These are phyloP conservation scores for Pugionium dolabratum DNA, from an alignment of 345 rosid genomes.

Conservation along the genomic window DNA sequence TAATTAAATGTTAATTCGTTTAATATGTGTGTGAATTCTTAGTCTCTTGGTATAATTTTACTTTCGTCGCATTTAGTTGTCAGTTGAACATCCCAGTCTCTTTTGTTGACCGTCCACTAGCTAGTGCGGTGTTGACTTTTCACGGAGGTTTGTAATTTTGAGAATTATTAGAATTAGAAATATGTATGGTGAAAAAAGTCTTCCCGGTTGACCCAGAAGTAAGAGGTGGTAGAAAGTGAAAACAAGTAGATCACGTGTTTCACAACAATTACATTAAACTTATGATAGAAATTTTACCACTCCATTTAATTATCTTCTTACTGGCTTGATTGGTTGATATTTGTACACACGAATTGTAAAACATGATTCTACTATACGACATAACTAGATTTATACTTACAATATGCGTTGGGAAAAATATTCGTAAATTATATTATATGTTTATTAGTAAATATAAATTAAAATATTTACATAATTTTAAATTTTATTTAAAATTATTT, in stretches of 20 bases:
- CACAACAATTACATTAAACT: conserved; percentile 5
- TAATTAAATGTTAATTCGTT: not conserved
- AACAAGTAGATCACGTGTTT: conserved; percentile 23
- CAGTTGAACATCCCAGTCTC: conserved; percentile 31
- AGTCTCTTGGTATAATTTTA: not conserved
- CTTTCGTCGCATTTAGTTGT: conserved; percentile 17
- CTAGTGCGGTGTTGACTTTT: conserved; percentile 9
- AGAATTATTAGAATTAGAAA: not conserved
- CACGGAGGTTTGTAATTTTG: conserved; percentile 20
- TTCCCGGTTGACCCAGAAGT: conserved; percentile 2
- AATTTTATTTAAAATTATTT: no score
- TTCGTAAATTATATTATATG: no score
- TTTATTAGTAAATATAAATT: no score
- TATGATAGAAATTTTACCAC: conserved; percentile 10
- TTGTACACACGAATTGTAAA: no score
- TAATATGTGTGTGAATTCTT: not conserved
- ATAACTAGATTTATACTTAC: no score
- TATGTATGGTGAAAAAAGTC: conserved; percentile 5
- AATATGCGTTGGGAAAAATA: no score
- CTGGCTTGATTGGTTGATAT: not conserved
- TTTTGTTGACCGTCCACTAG: conserved; percentile 34
- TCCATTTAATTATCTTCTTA: conserved; percentile 16
- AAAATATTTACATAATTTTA: no score
- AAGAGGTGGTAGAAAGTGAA: conserved; percentile 3
- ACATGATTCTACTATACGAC: no score